Base-by-base conservation (phyloP, 2,329 filamentous ascomycete genomes). In the Canariomyces notabilis region DNA sequence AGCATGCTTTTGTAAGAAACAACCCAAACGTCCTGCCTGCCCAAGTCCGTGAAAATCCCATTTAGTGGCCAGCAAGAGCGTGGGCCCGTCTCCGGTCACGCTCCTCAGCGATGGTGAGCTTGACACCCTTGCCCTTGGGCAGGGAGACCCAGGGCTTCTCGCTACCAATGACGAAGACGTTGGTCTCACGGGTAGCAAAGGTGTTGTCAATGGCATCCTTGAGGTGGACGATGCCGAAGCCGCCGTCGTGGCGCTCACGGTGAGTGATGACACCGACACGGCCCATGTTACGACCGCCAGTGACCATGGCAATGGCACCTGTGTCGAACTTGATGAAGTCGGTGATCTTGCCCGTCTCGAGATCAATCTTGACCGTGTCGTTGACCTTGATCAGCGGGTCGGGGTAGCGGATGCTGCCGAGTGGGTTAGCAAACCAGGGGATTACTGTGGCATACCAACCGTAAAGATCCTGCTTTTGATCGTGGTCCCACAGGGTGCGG, bases 131-230 rank as follows among this genome's bases (percentile, higher is more conserved):
- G 79, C 93, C 93, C 89, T 97, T 98, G 73, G 93, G 94, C 71
- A 98, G 84, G 66, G 88, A 95, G 77, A 98, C 84, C 93, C 93
- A 98, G 68, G 93, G 91, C 87, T 97, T 97, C 69, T 98, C 93
- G 65, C 84, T 80, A 67, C 93, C 93, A 65, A 98, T 96, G 79
- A 98, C 85, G 79, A 98, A 98, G 67, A 98, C 90, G 88, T 98
- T 98, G 82, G 77, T 85, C 82, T 98, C 90, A 76, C 93, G 93
- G 70, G 93, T 98, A 67, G 93, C 90, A 77, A 98, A 98, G 70
- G 88, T 87, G 87, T 98, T 98, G 85, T 97, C 93, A 76, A 98
- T 91, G 68, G 90, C 91, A 70, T 98, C 93, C 87, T 98, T 98
- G 77, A 98, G 86, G 82, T 96, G 90, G 73, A 98, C 90, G 68